These are phyloP conservation scores for Deinandra increscens DNA, from an alignment of 129 eudicot species.

Conservation along the genomic window DNA sequence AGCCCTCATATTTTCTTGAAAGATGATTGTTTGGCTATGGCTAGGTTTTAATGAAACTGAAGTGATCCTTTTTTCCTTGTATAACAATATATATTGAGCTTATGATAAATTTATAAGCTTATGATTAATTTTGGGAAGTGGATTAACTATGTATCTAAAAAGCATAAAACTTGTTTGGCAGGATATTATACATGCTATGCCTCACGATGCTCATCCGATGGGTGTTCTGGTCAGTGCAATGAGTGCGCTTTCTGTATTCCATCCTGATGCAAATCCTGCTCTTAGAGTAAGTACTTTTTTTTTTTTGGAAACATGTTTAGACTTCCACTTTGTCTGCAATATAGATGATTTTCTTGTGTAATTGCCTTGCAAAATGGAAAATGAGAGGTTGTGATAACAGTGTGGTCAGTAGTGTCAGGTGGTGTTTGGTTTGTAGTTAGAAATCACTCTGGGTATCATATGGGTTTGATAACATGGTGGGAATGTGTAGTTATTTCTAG, in stretches of 20 bases:
- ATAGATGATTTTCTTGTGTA: background rate
- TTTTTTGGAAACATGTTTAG: too few relatives aligned
- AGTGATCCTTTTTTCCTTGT: background rate
- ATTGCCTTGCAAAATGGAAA: constrained; percentile 1
- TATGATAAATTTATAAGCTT: background rate
- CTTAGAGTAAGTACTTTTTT: constrained; percentile 62
- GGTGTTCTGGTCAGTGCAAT: constrained; percentile 98
- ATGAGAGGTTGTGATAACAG: background rate
- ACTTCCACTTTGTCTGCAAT: background rate
- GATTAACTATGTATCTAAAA: background rate
- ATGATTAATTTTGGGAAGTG: background rate
- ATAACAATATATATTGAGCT: background rate
- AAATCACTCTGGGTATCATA: background rate
- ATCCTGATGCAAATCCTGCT: constrained; percentile 99
- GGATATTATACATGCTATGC: constrained; percentile 99
- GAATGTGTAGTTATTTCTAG: background rate
- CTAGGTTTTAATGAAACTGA: background rate
- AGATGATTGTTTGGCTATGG: background rate
- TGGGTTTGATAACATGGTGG: background rate
- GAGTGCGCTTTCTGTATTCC: constrained; percentile 95
- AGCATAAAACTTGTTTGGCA: constrained; percentile 35
- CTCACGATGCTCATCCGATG: constrained; percentile 99
- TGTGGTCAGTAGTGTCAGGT: background rate
- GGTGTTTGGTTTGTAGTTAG: background rate
- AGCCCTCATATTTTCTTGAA: background rate